Evolutionary conservation across 106 monocot species (phyloP), one percentile per base, ranked within the genome.

Genomic region (Dendrobium huoshanense): DNA sequence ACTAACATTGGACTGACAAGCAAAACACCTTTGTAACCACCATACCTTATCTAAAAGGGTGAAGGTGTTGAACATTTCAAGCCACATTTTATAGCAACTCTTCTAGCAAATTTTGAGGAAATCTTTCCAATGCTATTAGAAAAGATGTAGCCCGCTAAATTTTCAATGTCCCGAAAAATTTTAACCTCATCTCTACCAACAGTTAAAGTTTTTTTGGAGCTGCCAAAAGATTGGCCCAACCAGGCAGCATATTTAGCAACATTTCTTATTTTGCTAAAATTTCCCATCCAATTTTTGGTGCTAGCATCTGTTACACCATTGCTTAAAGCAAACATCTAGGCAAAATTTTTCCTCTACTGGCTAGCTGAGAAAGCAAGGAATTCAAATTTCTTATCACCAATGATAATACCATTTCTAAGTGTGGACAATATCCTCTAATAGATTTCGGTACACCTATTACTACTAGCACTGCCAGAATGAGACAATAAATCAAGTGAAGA

Each of bases 61-160:
- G 97, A 94, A 19, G 96, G 90, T 43, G 82, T 88, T n/a, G 80
- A 83, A 73, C 80, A 75, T 81, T 79, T 85, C 67, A 92, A 81
- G 4, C 86, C 82, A 73, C 89, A 92, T 67, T 97, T 97, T 9
- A 42, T 74, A 2, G 94, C 87, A 29, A 97, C 97, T 82, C 55
- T 84, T 84, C 22, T 85, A 18, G 97, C 92, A 84, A 97, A 94
- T 4, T 85, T 88, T 22, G 77, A 41, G 51, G 94, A 92, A 67
- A 97, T 97, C 80, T 94, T 97, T 4, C 92, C 92, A 61, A 97
- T 94, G n/a, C 97, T 94, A 90, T 97, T 94, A 22, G 97, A 97
- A 83, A 97, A 97, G 0, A 83, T 20, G 81, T 91, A 85, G 24
- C 80, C 73, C 29, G 77, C 81, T 7, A 58, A 20, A 80, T 87